Conservation (phyloP, 164 flowering plant species). For the Magnolia sinica region DNA sequence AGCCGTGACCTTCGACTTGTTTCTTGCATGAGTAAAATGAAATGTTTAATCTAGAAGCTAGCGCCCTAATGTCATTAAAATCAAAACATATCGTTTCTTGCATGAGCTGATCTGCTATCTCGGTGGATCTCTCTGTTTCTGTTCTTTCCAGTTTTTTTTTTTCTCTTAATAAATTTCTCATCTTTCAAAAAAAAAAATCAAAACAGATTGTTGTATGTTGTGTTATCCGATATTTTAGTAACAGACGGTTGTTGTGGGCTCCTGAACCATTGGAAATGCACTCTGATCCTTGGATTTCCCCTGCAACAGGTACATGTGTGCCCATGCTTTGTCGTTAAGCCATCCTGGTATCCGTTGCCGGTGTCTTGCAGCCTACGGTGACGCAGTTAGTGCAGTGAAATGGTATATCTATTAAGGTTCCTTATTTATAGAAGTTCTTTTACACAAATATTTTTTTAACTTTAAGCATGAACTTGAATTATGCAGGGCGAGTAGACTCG, state of each 20-base stretch:
- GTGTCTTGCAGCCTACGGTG: slow-evolving; percentile 99
- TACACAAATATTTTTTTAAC: background rate
- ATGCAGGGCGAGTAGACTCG: slow-evolving; percentile 97
- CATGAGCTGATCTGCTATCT: too few species aligned
- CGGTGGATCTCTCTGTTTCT: too few species aligned
- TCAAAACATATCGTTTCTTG: too few species aligned
- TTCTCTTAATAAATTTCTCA: too few species aligned
- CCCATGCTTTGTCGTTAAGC: slow-evolving; percentile 90
- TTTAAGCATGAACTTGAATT: slow-evolving; percentile 3
- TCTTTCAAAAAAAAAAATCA: too few species aligned
- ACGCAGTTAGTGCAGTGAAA: slow-evolving; percentile 99
- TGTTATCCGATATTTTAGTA: too few species aligned
- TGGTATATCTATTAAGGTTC: slow-evolving; percentile 37
- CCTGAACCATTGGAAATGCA: background rate
- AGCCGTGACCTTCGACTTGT: too few species aligned
- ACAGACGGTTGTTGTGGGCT: background rate
- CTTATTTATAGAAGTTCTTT: background rate
- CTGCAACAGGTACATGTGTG: slow-evolving; percentile 79
- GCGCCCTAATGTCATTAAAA: too few species aligned
- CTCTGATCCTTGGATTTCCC: background rate
- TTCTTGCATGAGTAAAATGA: too few species aligned
- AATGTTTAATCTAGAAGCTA: too few species aligned
- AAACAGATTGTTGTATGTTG: too few species aligned
- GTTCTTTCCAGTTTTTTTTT: too few species aligned
- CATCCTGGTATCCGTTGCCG: slow-evolving; percentile 99